A percentile compares a stretch with the other conserved stretches of the same genome.
These are phyloP conservation scores for Glutinoglossum americanum DNA, from an alignment of 495 filamentous ascomycete genomes.

Conservation along the genomic window DNA sequence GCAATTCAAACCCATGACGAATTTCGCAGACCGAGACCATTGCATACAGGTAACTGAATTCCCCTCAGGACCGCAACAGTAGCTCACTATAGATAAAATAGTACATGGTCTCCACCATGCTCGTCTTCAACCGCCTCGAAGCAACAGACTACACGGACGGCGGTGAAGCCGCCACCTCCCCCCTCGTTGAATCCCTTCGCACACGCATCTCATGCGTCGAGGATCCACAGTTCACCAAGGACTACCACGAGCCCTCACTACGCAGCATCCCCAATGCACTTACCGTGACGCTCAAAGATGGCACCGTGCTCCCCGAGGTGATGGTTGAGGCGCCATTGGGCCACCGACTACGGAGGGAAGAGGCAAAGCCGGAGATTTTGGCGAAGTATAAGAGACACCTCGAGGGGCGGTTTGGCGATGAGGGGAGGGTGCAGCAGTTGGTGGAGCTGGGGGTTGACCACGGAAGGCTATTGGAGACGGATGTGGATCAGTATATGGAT, in stretches of 20 bases:
- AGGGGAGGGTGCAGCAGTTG: constrained; percentile 55
- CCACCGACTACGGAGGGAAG: constrained; percentile 74
- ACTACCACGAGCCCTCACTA: constrained; percentile 84
- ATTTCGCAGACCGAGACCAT: constrained; percentile 97
- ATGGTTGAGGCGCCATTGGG: constrained; percentile 91
- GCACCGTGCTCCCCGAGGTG: constrained; percentile 77
- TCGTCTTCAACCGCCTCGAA: constrained; percentile 77
- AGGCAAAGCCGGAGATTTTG: constrained; percentile 91
- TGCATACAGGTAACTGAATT: constrained; percentile 53
- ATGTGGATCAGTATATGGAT: constrained; percentile 85
- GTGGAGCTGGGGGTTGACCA: constrained; percentile 51
- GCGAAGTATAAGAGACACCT: constrained; percentile 89
- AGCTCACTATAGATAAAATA: constrained; percentile 7
- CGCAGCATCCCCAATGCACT: constrained; percentile 92
- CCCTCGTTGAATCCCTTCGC: constrained; percentile 72
- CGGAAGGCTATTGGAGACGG: constrained; percentile 52
- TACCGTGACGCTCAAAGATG: constrained; percentile 82
- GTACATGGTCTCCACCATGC: constrained; percentile 95
- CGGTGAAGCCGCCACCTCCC: constrained; percentile 71
- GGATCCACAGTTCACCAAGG: constrained; percentile 77
- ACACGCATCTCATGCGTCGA: constrained; percentile 87
- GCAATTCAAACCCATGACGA: constrained; percentile 98
- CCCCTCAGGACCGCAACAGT: neutral
- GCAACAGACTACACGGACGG: constrained; percentile 85
- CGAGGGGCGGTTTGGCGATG: constrained; percentile 43